Conservation (phyloP, 345 rosid species). For the Salix exigua region DNA sequence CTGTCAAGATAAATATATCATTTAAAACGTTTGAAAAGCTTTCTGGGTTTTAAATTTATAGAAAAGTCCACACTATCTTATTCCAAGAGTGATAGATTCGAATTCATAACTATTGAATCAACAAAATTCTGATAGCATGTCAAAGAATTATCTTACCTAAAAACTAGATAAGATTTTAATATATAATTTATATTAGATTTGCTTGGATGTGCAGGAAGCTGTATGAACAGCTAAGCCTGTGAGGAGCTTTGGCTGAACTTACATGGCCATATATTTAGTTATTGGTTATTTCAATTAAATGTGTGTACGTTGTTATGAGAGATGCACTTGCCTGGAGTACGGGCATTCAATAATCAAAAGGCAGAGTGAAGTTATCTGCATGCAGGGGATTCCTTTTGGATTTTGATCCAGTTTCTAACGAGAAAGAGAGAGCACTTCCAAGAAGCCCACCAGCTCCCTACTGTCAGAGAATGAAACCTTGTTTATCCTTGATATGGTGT, state of each 20-base stretch:
- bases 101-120: too few relatives aligned
- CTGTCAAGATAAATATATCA: background rate
- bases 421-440: slow-evolving; percentile 51
- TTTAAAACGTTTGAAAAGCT: too few relatives aligned
- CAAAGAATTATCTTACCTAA: too few relatives aligned
- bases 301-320: background rate
- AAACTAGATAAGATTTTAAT: fast-evolving
- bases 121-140: too few relatives aligned
- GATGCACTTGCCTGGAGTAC: background rate
- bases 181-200: background rate
- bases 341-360: background rate
- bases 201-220: slow-evolving; percentile 47
- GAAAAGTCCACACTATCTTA: too few relatives aligned
- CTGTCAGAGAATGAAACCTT: slow-evolving; percentile 40
- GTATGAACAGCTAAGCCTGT: slow-evolving; percentile 67
- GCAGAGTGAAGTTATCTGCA: background rate
- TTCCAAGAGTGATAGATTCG: too few relatives aligned
- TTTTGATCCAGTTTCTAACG: slow-evolving; percentile 65
- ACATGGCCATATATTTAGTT: slow-evolving; percentile 66
- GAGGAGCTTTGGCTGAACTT: slow-evolving; percentile 53
- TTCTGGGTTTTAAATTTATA: too few relatives aligned
- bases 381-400: slow-evolving; percentile 71
- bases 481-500: background rate
- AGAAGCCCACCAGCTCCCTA: slow-evolving; percentile 58
- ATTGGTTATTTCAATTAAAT: background rate